Conservation (phyloP, 2,329 filamentous ascomycete species). For the Tolypocladium ovalisporum region DNA sequence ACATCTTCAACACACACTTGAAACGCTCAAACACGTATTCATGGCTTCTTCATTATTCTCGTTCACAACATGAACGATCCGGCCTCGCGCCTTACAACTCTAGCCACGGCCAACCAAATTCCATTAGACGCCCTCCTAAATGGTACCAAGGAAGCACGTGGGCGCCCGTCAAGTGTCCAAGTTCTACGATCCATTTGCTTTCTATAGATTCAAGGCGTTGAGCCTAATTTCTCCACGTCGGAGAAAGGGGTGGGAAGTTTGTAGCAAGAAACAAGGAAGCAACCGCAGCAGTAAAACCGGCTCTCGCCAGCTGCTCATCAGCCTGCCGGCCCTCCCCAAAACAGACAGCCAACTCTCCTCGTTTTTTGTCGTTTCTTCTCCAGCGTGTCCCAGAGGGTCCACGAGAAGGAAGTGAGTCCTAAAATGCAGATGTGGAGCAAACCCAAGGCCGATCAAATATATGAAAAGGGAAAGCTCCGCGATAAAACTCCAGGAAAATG, state of each 20-base stretch:
- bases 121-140: not conserved
- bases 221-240: not conserved
- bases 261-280: not conserved
- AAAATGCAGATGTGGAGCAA: not conserved
- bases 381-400: not conserved
- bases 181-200: constrained; percentile 1
- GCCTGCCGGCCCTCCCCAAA: not conserved
- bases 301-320: not conserved
- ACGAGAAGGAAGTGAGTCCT: not conserved
- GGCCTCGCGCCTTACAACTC: not conserved
- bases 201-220: constrained; percentile 1
- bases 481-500: not conserved
- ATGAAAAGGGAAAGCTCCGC: not conserved
- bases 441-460: not conserved
- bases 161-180: constrained; percentile 1
- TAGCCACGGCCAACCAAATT: not conserved
- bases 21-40: not conserved
- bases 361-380: not conserved
- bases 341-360: not conserved
- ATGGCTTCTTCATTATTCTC: not conserved
- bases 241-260: not conserved
- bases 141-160: constrained; percentile 1
- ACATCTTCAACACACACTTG: not conserved
- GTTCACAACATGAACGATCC: not conserved
- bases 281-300: not conserved